These are phyloP conservation scores for Angophora floribunda DNA, from an alignment of 345 rosid genomes.

Conservation along the genomic window DNA sequence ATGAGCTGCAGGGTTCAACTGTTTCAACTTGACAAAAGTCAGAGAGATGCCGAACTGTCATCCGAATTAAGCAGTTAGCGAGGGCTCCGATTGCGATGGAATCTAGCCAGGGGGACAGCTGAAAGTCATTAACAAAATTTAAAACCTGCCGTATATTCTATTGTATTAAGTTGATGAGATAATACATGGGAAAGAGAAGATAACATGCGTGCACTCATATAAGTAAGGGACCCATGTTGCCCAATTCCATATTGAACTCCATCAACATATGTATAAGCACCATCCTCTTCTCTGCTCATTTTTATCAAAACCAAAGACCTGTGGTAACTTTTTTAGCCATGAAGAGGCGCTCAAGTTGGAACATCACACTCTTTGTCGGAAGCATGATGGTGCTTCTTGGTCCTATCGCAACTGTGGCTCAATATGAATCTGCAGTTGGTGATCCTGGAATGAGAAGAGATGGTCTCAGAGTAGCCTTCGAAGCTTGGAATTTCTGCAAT, in stretches of 20 bases:
- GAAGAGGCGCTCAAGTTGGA: neutral
- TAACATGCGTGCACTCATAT: neutral
- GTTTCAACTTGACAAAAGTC: neutral
- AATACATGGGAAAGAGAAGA: neutral
- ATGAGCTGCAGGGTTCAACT: neutral
- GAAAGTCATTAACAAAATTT: neutral
- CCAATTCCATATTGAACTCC: neutral
- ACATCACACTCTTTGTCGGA: neutral
- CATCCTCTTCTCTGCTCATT: neutral
- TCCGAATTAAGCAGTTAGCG: neutral
- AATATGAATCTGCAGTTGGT: slow-evolving; percentile 46
- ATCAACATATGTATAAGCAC: neutral
- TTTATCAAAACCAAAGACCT: neutral
- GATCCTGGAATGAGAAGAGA: slow-evolving; percentile 90
- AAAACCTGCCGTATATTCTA: neutral
- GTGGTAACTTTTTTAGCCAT: neutral
- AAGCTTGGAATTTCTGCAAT: slow-evolving; percentile 95
- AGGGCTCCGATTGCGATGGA: neutral
- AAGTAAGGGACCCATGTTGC: neutral
- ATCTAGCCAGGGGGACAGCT: neutral
- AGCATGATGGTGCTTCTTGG: neutral
- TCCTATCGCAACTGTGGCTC: neutral
- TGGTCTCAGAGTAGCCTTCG: slow-evolving; percentile 70
- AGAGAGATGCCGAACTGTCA: neutral
- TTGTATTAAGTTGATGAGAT: neutral